A percentile compares a stretch with the other conserved stretches of the same genome.
phyloP scores from a whole-genome alignment of 306 rosid genomes.

The Vachellia collinsii region DNA sequence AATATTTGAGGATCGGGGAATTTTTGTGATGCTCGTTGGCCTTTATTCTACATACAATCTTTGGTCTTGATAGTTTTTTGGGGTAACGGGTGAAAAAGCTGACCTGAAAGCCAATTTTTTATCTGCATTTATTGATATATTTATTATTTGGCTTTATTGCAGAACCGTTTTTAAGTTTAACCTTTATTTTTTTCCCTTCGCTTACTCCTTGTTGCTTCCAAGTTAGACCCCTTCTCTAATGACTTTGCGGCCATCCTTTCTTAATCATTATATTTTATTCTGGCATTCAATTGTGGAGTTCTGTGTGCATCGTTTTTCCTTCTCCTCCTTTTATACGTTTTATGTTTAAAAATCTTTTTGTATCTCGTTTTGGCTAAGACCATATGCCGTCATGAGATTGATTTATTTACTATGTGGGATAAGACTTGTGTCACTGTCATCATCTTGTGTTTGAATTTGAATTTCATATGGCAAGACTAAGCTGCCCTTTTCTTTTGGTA shows the following conservation, averaged over 20 bases:
- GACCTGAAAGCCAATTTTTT: constrained; percentile 6
- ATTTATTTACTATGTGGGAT: no score
- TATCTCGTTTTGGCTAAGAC: not conserved
- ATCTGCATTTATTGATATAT: not conserved
- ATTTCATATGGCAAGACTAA: constrained; percentile 40
- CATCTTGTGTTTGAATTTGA: constrained; percentile 36
- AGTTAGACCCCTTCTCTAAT: not conserved
- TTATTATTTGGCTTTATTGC: not conserved
- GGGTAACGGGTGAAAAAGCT: not conserved
- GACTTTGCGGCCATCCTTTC: not conserved
- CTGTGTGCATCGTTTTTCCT: not conserved
- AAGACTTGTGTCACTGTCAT: no score
- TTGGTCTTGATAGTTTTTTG: not conserved
- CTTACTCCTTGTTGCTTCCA: not conserved
- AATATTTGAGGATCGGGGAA: not conserved
- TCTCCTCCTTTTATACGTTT: not conserved
- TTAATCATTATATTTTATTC: not conserved
- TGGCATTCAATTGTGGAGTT: not conserved
- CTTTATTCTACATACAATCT: not conserved
- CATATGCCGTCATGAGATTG: constrained; percentile 9
- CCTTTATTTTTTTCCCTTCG: not conserved
- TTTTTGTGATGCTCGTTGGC: constrained; percentile 9
- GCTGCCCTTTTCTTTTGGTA: constrained; percentile 44
- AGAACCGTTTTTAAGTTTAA: not conserved
- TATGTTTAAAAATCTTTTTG: not conserved